phyloP scores from a whole-genome alignment of 108 stramenopile species.

The Nitzschia sp. region DNA sequence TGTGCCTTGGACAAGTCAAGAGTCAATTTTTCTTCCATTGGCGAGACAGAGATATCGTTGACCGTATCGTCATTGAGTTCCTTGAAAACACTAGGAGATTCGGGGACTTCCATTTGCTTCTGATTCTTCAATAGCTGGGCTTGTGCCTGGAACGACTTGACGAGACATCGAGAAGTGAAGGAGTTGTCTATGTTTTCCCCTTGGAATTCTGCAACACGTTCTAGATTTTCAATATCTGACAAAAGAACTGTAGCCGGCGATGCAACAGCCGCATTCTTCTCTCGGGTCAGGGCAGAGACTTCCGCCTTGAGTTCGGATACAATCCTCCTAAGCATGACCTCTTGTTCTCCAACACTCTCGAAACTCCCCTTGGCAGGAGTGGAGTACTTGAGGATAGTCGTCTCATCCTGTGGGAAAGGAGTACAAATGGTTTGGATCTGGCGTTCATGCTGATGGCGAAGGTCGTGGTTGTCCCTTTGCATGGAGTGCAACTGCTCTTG shows the following conservation, averaged over 20 bases:
- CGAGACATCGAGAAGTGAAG: constrained; percentile 10
- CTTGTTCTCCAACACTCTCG: neutral
- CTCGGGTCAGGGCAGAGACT: neutral
- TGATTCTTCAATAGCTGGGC: constrained; percentile 4
- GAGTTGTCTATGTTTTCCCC: neutral
- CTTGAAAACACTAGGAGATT: neutral
- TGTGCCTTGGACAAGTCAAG: constrained; percentile 17
- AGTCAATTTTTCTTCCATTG: neutral
- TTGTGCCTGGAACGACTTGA: constrained; percentile 24
- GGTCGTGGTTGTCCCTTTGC: constrained; percentile 14
- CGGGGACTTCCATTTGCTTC: constrained; percentile 1
- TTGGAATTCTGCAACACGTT: neutral
- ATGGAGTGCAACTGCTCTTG: constrained; percentile 15
- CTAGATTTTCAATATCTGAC: constrained; percentile 14
- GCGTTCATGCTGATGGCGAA: neutral
- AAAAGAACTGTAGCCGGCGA: constrained; percentile 3
- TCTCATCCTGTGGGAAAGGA: neutral
- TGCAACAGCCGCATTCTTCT: neutral
- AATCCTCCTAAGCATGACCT: neutral
- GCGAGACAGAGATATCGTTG: neutral
- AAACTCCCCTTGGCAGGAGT: neutral
- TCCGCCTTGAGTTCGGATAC: constrained; percentile 10
- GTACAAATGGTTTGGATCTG: neutral
- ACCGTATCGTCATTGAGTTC: neutral
- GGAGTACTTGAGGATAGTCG: neutral